Percentiles rank a stretch among this genome's conserved stretches.
Conservation (phyloP, 805 yeast genomes). For the Hanseniaspora hatyaiensis region DNA sequence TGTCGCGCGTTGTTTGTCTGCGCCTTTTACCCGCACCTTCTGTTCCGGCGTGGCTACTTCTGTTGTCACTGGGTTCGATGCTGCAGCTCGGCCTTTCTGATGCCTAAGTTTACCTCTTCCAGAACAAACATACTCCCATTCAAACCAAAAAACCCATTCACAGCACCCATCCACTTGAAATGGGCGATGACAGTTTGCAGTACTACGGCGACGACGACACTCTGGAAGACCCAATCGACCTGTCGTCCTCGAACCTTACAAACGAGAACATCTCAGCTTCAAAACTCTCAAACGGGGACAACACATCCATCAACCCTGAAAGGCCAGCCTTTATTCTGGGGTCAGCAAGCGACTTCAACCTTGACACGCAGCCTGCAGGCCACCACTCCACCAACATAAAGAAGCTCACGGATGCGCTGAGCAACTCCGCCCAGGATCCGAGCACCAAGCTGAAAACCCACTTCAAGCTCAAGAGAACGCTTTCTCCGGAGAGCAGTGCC, state of each 20-base stretch:
- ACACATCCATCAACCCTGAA: background rate
- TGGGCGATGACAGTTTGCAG: slow-evolving; percentile 7
- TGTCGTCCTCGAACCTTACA: background rate
- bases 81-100: background rate
- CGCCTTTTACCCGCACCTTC: no score
- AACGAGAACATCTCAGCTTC: background rate
- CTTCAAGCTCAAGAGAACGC: slow-evolving; percentile 2
- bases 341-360: background rate
- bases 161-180: background rate
- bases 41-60: no score
- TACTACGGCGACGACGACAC: slow-evolving; percentile 14
- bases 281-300: background rate
- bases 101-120: background rate
- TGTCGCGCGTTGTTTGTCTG: no score
- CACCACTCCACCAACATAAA: slow-evolving; percentile 7
- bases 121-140: no score
- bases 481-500: no score
- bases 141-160: background rate
- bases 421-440: background rate
- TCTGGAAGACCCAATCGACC: slow-evolving; percentile 12
- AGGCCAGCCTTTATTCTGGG: slow-evolving; percentile 6
- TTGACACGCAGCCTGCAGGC: background rate
- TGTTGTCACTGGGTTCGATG: no score
- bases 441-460: slow-evolving; percentile 1
- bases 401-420: slow-evolving; percentile 10